Base-by-base conservation (phyloP, 2,329 filamentous ascomycete genomes). In the Fusarium nurragi region DNA sequence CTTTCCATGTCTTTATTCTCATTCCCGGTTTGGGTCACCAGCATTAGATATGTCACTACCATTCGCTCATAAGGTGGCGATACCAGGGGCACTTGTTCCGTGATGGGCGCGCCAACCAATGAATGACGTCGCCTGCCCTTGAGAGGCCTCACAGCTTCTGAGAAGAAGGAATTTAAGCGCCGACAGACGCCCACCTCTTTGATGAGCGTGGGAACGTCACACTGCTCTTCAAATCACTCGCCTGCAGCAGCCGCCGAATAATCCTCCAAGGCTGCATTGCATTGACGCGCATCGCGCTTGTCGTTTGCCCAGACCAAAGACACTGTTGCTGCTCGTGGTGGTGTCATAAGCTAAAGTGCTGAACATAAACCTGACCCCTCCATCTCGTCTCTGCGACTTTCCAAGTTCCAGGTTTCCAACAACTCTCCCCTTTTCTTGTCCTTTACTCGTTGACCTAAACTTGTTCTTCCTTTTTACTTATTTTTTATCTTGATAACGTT, bases 101-200 rank as follows among this genome's bases (percentile, higher is more conserved):
- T 52, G 28, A 51, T 50, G 26, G 37, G 36, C 28, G 47, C 37
- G 13, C 47, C 52, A 53, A 55, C 61, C 65, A 66, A 67, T 69
- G 63, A 69, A 69, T 69, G 66, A 69, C 63, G 66, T 69, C 66
- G 65, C 21, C 47, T n/a, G 47, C 54, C 62, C 46, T 45, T 25
- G 26, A 71, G 69, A 72, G 69, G 69, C 69, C 69, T 71, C 69
- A 68, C 69, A 58, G 34, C 55, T 65, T 46, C 8, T 30, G 23
- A 39, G 52, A 46, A 57, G 48, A 57, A 60, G 45, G 52, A 65
- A 69, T 70, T 50, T 61, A 71, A 69, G 69, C 69, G 69, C 69
- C 69, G 45, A 66, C 56, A 64, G 65, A 60, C 69, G 60, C 65
- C 67, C 61, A 60, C 44, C 57, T 54, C 39, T 59, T 54, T 36